These are phyloP conservation scores for Aspergillus viridinutans DNA, from an alignment of 2,329 filamentous ascomycete species.

Conservation along the genomic window DNA sequence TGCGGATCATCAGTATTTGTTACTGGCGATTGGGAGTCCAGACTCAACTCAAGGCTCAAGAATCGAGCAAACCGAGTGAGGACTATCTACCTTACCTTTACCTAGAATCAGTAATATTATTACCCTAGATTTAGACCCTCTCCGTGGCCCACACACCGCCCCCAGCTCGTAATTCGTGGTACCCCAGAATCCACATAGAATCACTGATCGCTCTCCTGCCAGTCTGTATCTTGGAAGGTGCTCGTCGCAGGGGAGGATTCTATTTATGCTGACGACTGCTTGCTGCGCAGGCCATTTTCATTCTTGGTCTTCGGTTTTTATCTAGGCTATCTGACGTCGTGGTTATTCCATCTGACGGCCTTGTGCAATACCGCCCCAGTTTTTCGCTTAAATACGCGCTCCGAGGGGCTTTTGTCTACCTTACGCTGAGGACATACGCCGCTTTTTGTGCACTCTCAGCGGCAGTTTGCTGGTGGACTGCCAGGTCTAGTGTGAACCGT, in stretches of 20 bases:
- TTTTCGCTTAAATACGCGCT: not conserved
- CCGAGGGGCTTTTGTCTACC: not conserved
- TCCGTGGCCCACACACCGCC: not conserved
- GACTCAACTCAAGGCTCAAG: not conserved
- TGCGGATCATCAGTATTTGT: not conserved
- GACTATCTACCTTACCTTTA: not conserved
- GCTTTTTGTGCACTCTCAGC: not conserved
- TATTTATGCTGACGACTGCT: not conserved
- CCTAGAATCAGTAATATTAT: no score
- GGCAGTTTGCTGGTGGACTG: not conserved
- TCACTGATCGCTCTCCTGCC: not conserved
- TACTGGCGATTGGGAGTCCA: not conserved
- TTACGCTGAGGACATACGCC: not conserved
- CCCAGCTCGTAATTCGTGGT: not conserved
- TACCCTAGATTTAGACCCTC: no score
- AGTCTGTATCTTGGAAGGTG: not conserved
- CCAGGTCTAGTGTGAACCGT: not conserved
- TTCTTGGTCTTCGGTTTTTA: not conserved
- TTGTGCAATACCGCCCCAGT: not conserved
- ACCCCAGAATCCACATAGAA: not conserved
- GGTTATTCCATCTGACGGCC: not conserved
- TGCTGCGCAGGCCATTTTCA: not conserved
- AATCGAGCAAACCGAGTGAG: not conserved
- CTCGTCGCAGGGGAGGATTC: not conserved
- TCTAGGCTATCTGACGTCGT: not conserved